Evolutionary conservation across 352 stramenopile genomes (phyloP).

Genomic region (Pythium apleroticum): DNA sequence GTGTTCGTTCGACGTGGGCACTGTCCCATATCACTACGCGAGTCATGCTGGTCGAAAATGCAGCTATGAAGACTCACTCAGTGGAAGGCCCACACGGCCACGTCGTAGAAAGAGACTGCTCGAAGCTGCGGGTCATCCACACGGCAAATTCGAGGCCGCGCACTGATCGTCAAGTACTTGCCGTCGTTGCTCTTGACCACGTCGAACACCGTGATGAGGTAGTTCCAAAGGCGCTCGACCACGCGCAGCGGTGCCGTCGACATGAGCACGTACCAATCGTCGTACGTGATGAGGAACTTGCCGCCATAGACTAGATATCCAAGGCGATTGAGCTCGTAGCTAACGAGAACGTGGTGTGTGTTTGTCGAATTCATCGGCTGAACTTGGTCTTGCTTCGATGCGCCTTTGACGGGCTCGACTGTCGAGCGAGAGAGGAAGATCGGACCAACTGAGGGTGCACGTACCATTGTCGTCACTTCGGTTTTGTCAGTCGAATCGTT

Average conservation of each 20-base stretch:
- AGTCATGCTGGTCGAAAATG: no score
- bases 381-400: neutral
- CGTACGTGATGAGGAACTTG: conserved; percentile 12
- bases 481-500: neutral
- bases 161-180: neutral
- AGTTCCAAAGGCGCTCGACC: conserved; percentile 20
- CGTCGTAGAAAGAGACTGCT: conserved; percentile 4
- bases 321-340: conserved; percentile 16
- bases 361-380: neutral
- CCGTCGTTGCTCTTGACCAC: neutral
- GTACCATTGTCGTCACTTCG: neutral
- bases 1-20: no score
- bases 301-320: conserved; percentile 16
- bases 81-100: conserved; percentile 9
- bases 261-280: conserved; percentile 21
- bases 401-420: neutral
- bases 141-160: neutral
- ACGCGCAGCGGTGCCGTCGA: conserved; percentile 16
- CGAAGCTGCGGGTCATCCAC: conserved; percentile 11
- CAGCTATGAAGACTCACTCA: neutral
- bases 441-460: neutral
- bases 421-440: neutral
- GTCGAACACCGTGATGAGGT: conserved; percentile 15
- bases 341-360: neutral
- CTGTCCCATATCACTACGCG: no score